Conservation (phyloP, 2,329 filamentous ascomycete species). For the Aureobasidium pullulans region DNA sequence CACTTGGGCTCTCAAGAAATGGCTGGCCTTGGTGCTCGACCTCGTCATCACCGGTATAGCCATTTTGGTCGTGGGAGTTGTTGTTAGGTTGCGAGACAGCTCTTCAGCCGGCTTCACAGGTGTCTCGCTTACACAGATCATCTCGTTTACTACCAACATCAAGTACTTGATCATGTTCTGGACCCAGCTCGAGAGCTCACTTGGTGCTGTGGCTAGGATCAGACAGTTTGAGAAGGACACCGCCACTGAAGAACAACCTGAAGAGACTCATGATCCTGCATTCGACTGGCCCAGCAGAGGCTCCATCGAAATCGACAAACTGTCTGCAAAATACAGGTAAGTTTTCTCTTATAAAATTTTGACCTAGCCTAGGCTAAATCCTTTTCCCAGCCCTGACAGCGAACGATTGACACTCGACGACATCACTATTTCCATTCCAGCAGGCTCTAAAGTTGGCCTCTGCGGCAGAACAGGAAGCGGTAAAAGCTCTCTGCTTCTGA, state of each 20-base stretch:
- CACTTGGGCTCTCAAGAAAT: conserved; percentile 37
- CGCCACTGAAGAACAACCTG: neutral
- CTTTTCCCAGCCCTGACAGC: neutral
- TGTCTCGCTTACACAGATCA: conserved; percentile 44
- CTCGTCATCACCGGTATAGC: conserved; percentile 29
- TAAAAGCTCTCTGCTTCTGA: conserved; percentile 43
- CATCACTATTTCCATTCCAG: conserved; percentile 38
- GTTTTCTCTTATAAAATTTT: conserved; percentile 11
- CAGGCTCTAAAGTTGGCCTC: conserved; percentile 44
- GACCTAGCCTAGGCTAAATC: neutral
- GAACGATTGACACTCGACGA: conserved; percentile 30
- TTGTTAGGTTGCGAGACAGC: conserved; percentile 30
- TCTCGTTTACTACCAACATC: conserved; percentile 45
- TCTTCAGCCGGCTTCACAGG: conserved; percentile 44
- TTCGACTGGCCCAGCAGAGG: conserved; percentile 72
- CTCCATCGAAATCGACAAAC: conserved; percentile 60
- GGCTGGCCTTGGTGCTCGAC: conserved; percentile 36
- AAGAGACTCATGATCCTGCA: conserved; percentile 43
- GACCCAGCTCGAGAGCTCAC: conserved; percentile 49
- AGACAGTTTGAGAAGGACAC: conserved; percentile 35
- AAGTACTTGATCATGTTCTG: conserved; percentile 43
- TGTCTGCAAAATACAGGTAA: conserved; percentile 31
- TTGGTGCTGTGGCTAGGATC: conserved; percentile 48
- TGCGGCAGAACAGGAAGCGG: conserved; percentile 50
- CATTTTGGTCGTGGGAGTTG: conserved; percentile 28